These are phyloP conservation scores for Parasitella parasitica DNA, from an alignment of 371 early-diverging fungal genomes.

Conservation along the genomic window DNA sequence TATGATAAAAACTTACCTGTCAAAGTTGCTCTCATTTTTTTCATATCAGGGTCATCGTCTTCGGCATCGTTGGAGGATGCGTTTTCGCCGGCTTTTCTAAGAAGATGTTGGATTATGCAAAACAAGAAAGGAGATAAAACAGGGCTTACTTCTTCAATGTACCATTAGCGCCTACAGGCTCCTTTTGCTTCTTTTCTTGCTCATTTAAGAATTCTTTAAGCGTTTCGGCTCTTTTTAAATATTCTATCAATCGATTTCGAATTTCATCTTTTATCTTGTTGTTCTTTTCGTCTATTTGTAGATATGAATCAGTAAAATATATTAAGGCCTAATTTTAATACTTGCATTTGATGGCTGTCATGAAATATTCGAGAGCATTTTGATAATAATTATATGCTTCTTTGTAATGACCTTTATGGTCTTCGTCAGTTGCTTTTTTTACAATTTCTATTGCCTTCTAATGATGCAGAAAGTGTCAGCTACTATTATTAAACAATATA, in stretches of 20 bases:
- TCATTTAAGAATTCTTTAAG: slow-evolving; percentile 77
- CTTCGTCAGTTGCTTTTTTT: slow-evolving; percentile 92
- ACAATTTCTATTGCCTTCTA: slow-evolving; percentile 88
- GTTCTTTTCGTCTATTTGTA: slow-evolving; percentile 96
- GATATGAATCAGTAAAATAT: neutral
- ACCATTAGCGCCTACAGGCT: slow-evolving; percentile 44
- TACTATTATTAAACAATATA: neutral
- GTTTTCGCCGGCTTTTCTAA: slow-evolving; percentile 27
- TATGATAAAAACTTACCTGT: neutral
- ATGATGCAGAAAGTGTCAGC: neutral
- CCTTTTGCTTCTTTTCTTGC: slow-evolving; percentile 68
- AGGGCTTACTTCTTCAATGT: slow-evolving; percentile 51
- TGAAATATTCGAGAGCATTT: slow-evolving; percentile 88
- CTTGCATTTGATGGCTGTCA: slow-evolving; percentile 91
- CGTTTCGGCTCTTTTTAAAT: slow-evolving; percentile 91
- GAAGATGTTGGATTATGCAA: neutral
- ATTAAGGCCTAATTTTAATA: neutral
- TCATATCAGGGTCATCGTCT: slow-evolving; percentile 85
- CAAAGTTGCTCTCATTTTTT: slow-evolving; percentile 84
- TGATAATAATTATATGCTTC: slow-evolving; percentile 89
- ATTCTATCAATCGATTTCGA: slow-evolving; percentile 87
- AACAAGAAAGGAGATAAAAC: slow-evolving; percentile 33
- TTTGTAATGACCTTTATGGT: slow-evolving; percentile 85
- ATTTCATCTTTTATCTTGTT: slow-evolving; percentile 82
- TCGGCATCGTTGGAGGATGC: slow-evolving; percentile 19